Base-by-base conservation (phyloP, 306 rosid species). In the Rosa chinensis region DNA sequence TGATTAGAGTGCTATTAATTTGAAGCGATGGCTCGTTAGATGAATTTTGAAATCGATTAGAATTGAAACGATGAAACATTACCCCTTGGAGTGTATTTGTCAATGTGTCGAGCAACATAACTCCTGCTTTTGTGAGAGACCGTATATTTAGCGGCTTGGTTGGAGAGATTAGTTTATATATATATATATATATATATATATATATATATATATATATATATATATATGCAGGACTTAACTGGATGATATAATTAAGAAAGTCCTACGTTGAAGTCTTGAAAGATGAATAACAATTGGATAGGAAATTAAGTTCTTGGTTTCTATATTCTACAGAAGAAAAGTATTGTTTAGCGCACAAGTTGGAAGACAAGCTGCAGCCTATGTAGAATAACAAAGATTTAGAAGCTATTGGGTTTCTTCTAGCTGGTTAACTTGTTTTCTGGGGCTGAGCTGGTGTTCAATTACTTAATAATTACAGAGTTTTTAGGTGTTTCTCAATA, bases 401-500 rank as follows among this genome's bases (percentile, higher is more conserved):
- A 11, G 18, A 35, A 50, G 70, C 12, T 66, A 66, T 37, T 66
- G 10, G 47, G 70, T 63, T 63, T 28, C 68, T 32, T 21, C 32
- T 35, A 17, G 39, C 42, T 18, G 10, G 58, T 55, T 39, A 55
- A 78, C 81, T 78, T 58, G 70, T 14, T 64, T 66, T 49, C 28
- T 47, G 74, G 43, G 39, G 23, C 37, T 55, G 52, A 52, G 59
- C 63, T 10, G 52, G 70, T 66, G 70, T 40, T 75, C 83, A 45
- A 67, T 75, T 42, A n/a, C 43, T 68, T 21, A 58, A 23, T 74
- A 50, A 42, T 8, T 5, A 43, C 64, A 6, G 37, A 75, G 59
- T 32, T 8, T 74, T 70, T 67, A 28, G 78, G 69, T 52, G 75
- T 59, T 71, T 73, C 75, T 79, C 13, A 61, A 59, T 53, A 53